These are phyloP conservation scores for Sporothrix pseudoabietina DNA, from an alignment of 2,329 filamentous ascomycete species.

Conservation along the genomic window DNA sequence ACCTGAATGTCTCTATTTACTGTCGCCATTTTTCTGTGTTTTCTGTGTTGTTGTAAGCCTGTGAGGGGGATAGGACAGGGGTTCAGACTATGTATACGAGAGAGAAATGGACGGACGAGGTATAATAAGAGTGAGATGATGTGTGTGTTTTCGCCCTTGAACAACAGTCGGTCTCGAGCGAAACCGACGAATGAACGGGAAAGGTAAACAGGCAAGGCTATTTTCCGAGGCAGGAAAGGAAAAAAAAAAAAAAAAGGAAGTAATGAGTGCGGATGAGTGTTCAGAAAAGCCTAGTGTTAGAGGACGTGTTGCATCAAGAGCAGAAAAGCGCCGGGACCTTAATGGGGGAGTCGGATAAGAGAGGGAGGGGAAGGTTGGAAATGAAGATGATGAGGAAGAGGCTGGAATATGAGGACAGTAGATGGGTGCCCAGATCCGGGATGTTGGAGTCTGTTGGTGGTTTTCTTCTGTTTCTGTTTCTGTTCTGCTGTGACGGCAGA, in stretches of 20 bases:
- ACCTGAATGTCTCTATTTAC: slow-evolving; percentile 55
- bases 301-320: background rate
- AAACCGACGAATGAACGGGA: no score
- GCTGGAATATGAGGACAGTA: background rate
- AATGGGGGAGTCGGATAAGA: background rate
- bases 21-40: background rate
- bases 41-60: background rate
- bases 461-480: slow-evolving; percentile 5
- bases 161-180: background rate
- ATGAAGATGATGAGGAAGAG: background rate
- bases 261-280: background rate
- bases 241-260: background rate
- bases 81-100: no score
- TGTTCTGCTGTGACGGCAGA: background rate
- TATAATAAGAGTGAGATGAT: background rate
- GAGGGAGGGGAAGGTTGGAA: no score
- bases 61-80: no score
- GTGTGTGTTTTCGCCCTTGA: no score
- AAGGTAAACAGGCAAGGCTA: background rate
- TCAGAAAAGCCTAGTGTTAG: background rate
- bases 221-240: background rate
- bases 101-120: background rate
- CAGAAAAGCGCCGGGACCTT: background rate
- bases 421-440: background rate
- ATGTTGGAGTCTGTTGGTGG: background rate